Evolutionary conservation across 2,329 filamentous ascomycete genomes (phyloP).

Genomic region (Raffaelea albimanens): DNA sequence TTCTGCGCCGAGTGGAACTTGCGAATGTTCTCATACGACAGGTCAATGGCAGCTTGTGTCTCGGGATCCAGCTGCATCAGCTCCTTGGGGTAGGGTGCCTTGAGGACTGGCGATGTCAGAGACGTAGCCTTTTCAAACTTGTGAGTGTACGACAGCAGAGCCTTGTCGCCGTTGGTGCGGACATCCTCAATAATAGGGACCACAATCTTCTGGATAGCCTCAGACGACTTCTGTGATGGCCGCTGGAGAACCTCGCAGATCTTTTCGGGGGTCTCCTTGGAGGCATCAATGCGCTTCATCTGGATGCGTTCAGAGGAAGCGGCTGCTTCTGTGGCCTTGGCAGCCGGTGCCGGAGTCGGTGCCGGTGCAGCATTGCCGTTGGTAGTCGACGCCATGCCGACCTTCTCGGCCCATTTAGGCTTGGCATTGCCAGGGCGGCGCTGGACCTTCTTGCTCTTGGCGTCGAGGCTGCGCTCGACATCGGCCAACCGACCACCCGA

Average conservation of each 20-base stretch:
- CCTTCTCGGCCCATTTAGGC: conserved; percentile 63
- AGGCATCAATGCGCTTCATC: conserved; percentile 72
- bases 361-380: conserved; percentile 45
- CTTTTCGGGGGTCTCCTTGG: conserved; percentile 51
- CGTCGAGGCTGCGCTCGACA: conserved; percentile 84
- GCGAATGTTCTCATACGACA: conserved; percentile 87
- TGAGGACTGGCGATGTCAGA: conserved; percentile 78
- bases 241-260: conserved; percentile 71
- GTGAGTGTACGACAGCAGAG: conserved; percentile 86
- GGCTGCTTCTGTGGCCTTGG: conserved; percentile 18
- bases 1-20: conserved; percentile 90
- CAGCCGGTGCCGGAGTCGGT: conserved; percentile 16
- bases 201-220: conserved; percentile 84
- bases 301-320: conserved; percentile 51
- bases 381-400: conserved; percentile 53
- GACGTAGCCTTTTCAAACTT: conserved; percentile 96
- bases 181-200: conserved; percentile 87
- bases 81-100: conserved; percentile 74
- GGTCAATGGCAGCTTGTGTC: conserved; percentile 84
- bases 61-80: conserved; percentile 80
- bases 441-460: conserved; percentile 93
- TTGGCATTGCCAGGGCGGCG: conserved; percentile 89
- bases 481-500: conserved; percentile 80
- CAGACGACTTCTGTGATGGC: conserved; percentile 90
- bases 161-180: conserved; percentile 73